phyloP scores from a whole-genome alignment of 306 rosid species.

The Dryas octopetala region DNA sequence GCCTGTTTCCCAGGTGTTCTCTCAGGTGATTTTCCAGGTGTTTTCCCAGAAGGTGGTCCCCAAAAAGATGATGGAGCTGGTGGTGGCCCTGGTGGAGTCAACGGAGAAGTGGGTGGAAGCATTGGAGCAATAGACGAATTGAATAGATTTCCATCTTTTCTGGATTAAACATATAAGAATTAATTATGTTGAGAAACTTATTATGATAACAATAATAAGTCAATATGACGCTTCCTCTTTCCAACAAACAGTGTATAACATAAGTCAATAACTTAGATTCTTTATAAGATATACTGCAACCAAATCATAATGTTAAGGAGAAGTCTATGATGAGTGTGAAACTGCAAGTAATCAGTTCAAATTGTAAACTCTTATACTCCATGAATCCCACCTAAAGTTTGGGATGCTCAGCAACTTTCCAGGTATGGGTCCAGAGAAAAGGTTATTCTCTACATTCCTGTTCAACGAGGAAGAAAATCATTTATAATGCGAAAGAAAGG shows the following conservation, averaged over 20 bases:
- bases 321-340: conserved; percentile 6
- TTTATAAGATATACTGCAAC: background rate
- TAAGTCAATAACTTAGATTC: background rate
- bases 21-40: conserved; percentile 47
- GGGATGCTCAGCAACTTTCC: conserved; percentile 71
- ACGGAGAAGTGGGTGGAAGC: conserved; percentile 49
- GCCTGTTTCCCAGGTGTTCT: conserved; percentile 53
- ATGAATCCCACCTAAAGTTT: conserved; percentile 52
- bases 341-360: conserved; percentile 28
- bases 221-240: conserved; percentile 6
- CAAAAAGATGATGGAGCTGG: conserved; percentile 36
- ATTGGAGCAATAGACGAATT: conserved; percentile 55
- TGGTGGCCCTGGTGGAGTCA: conserved; percentile 13
- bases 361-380: conserved; percentile 6
- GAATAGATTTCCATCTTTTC: conserved; percentile 81
- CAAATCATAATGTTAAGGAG: conserved; percentile 5
- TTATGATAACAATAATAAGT: too few relatives aligned
- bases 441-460: conserved; percentile 90
- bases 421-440: conserved; percentile 80
- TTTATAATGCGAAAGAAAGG: conserved; percentile 11
- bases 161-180: conserved; percentile 42
- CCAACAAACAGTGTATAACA: conserved; percentile 7
- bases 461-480: conserved; percentile 31
- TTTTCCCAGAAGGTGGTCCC: conserved; percentile 20
- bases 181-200: conserved; percentile 6